Conservation (phyloP, 352 stramenopile species). For the Halophytophthora polymorphica region DNA sequence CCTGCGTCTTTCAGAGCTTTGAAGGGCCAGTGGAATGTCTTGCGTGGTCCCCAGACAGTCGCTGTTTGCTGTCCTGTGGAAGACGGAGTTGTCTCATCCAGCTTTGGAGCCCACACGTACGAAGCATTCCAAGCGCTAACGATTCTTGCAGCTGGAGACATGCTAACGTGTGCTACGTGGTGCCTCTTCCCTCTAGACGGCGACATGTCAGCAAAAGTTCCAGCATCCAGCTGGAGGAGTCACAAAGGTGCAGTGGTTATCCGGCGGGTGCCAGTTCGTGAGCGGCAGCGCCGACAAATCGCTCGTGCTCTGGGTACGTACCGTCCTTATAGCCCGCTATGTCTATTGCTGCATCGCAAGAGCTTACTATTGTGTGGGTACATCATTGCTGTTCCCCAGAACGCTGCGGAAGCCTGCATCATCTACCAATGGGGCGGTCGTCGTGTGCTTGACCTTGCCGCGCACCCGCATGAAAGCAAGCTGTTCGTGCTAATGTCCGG, state of each 20-base stretch:
- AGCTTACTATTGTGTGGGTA: conserved; percentile 1
- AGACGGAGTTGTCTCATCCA: conserved; percentile 58
- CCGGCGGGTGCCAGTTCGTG: conserved; percentile 56
- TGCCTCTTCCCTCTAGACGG: conserved; percentile 27
- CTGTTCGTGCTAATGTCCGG: conserved; percentile 59
- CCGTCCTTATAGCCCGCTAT: background rate
- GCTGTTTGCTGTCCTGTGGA: conserved; percentile 49
- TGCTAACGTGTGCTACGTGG: background rate
- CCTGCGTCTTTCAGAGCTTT: conserved; percentile 43
- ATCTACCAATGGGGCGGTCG: conserved; percentile 69
- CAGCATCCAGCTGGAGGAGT: conserved; percentile 57
- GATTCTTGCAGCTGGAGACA: no score
- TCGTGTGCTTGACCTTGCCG: conserved; percentile 51
- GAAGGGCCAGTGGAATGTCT: conserved; percentile 53
- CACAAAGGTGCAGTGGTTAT: conserved; percentile 51
- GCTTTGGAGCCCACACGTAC: conserved; percentile 56
- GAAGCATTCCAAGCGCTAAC: conserved; percentile 2
- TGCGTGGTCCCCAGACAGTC: conserved; percentile 66
- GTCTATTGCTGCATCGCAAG: background rate
- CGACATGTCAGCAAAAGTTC: conserved; percentile 41
- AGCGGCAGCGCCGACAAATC: conserved; percentile 73
- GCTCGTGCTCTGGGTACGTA: conserved; percentile 72
- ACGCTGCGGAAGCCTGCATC: conserved; percentile 44
- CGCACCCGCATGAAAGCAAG: conserved; percentile 51
- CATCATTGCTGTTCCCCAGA: conserved; percentile 23